Evolutionary conservation across 768 basidiomycete genomes (phyloP).

Genomic region (Mycena floridula): DNA sequence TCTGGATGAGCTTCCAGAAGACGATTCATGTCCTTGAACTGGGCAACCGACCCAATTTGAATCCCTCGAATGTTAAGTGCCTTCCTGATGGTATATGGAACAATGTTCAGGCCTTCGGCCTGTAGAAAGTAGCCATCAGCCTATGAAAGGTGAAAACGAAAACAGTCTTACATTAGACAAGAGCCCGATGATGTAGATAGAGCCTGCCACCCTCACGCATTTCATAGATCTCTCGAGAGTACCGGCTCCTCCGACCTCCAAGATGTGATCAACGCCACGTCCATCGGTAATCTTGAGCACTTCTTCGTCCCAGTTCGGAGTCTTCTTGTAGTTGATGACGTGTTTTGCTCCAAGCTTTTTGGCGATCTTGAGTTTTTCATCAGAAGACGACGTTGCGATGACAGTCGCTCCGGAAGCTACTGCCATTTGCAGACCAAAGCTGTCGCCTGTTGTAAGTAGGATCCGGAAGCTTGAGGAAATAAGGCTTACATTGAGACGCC

Average conservation of each 20-base stretch:
- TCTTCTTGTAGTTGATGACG: slow-evolving; percentile 46
- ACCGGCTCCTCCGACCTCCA: slow-evolving; percentile 41
- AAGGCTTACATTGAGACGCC: slow-evolving; percentile 38
- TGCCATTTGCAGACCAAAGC: slow-evolving; percentile 43
- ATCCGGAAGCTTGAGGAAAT: too few relatives aligned
- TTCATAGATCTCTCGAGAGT: slow-evolving; percentile 40
- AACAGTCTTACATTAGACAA: slow-evolving; percentile 30
- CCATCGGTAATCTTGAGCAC: slow-evolving; percentile 28
- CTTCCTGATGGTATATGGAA: slow-evolving; percentile 20
- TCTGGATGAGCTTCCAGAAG: slow-evolving; percentile 26
- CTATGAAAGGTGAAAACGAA: not conserved
- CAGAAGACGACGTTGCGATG: slow-evolving; percentile 46
- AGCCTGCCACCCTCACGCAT: slow-evolving; percentile 34
- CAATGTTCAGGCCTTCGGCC: slow-evolving; percentile 18
- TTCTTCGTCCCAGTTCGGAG: slow-evolving; percentile 42
- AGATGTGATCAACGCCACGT: slow-evolving; percentile 15
- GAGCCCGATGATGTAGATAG: slow-evolving; percentile 44
- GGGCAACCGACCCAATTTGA: slow-evolving; percentile 36
- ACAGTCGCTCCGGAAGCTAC: slow-evolving; percentile 42
- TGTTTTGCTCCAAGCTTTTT: slow-evolving; percentile 35
- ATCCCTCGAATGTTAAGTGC: slow-evolving; percentile 35
- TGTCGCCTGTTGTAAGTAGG: too few relatives aligned
- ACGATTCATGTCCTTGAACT: slow-evolving; percentile 43
- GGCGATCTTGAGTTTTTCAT: slow-evolving; percentile 36
- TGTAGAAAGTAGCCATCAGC: slow-evolving; percentile 2